These are phyloP conservation scores for Kockovaella imperatae DNA, from an alignment of 768 basidiomycete species.

Conservation along the genomic window DNA sequence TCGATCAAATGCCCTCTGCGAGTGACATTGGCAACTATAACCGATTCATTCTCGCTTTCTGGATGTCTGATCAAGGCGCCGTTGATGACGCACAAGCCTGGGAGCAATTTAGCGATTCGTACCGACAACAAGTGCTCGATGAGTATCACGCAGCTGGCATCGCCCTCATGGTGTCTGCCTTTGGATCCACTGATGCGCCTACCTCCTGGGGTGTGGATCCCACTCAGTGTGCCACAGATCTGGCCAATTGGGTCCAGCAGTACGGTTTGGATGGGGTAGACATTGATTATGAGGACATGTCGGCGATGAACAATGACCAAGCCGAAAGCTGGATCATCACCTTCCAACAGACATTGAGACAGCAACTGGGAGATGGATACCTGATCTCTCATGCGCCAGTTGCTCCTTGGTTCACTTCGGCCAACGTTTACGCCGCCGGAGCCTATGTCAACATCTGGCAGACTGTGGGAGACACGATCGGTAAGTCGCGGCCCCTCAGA, in stretches of 20 bases:
- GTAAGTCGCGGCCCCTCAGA: neutral
- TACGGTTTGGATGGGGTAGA: slow-evolving; percentile 63
- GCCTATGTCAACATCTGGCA: slow-evolving; percentile 56
- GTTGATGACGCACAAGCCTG: slow-evolving; percentile 36
- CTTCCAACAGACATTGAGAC: slow-evolving; percentile 39
- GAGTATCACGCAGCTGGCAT: slow-evolving; percentile 57
- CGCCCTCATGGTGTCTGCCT: slow-evolving; percentile 59
- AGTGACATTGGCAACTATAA: slow-evolving; percentile 29
- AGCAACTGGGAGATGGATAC: slow-evolving; percentile 32
- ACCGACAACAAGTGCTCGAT: slow-evolving; percentile 51
- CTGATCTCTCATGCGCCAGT: slow-evolving; percentile 44
- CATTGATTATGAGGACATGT: slow-evolving; percentile 57
- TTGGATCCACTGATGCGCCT: slow-evolving; percentile 54
- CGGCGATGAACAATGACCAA: slow-evolving; percentile 35
- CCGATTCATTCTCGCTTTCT: slow-evolving; percentile 43
- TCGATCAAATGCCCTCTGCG: slow-evolving; percentile 33
- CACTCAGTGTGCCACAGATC: slow-evolving; percentile 54
- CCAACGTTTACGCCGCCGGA: slow-evolving; percentile 43
- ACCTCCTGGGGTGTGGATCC: slow-evolving; percentile 59
- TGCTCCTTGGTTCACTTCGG: slow-evolving; percentile 43
- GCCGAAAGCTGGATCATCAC: slow-evolving; percentile 41
- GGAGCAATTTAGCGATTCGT: slow-evolving; percentile 11
- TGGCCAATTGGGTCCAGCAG: slow-evolving; percentile 60
- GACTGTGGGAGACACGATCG: slow-evolving; percentile 50
- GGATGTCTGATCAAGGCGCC: slow-evolving; percentile 37